Evolutionary conservation across 345 rosid species (phyloP).

Genomic region (Anastatica hierochuntica): DNA sequence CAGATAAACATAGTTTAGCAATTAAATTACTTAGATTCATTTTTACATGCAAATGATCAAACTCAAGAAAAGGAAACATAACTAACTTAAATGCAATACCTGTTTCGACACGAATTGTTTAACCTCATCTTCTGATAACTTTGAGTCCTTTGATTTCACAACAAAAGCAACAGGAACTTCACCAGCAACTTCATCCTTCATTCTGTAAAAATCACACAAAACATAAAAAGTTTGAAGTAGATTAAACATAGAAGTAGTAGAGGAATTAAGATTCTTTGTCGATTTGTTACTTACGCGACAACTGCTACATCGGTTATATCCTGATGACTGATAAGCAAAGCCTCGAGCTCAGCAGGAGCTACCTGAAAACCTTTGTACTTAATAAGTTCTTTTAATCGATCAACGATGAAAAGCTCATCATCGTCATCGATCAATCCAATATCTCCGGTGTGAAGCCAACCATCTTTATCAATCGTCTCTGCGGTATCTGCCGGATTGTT

Average conservation of each 20-base stretch:
- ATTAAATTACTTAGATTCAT: too few species aligned
- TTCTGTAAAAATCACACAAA: constrained; percentile 23
- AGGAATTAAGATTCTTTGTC: too few species aligned
- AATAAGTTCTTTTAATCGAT: constrained; percentile 59
- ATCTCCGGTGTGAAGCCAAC: constrained; percentile 44
- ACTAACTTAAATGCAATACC: constrained; percentile 20
- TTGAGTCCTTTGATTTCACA: constrained; percentile 39
- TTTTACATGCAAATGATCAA: neutral
- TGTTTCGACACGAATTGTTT: constrained; percentile 54
- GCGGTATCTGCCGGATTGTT: constrained; percentile 39
- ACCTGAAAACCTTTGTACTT: constrained; percentile 72
- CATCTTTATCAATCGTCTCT: constrained; percentile 41
- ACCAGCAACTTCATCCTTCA: constrained; percentile 66
- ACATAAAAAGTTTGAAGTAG: too few species aligned
- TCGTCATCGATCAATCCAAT: constrained; percentile 53
- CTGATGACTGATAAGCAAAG: too few species aligned
- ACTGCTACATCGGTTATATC: too few species aligned
- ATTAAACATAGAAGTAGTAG: too few species aligned
- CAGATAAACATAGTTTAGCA: too few species aligned
- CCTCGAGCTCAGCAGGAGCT: constrained; percentile 27
- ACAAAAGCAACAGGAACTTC: constrained; percentile 72
- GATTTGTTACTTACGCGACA: neutral
- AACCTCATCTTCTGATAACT: constrained; percentile 51
- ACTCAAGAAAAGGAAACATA: neutral
- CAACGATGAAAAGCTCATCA: constrained; percentile 56